Percentiles rank a stretch among this genome's conserved stretches.
Conservation (phyloP, 805 yeast genomes). For the Candida anglica region DNA sequence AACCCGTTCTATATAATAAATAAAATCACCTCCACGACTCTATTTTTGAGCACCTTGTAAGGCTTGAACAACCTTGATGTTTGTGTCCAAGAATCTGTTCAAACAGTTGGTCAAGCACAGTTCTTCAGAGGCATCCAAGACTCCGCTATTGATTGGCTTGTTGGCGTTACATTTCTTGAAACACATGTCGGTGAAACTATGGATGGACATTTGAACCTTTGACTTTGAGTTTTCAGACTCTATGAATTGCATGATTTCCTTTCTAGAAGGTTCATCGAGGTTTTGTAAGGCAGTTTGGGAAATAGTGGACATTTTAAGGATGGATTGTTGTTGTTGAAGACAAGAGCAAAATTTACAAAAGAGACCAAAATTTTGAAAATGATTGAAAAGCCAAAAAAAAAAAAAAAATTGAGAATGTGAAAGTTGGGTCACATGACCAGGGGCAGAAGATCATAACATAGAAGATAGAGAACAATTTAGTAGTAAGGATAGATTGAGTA, state of each 20-base stretch:
- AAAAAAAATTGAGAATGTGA: no score
- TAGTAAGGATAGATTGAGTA: no score
- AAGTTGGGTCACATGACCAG: no score
- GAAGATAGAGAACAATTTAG: no score
- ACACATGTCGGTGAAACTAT: conserved; percentile 85
- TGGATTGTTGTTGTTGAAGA: no score
- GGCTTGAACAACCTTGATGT: conserved; percentile 72
- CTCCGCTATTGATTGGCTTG: conserved; percentile 40
- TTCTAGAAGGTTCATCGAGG: conserved; percentile 64
- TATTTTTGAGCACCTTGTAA: conserved; percentile 32
- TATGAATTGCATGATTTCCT: conserved; percentile 70
- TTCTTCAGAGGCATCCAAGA: conserved; percentile 58
- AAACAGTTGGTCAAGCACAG: conserved; percentile 77
- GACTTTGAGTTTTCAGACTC: conserved; percentile 84
- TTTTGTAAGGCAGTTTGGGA: conserved; percentile 32
- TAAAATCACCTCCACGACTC: no score
- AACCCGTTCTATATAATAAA: no score
- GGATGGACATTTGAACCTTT: conserved; percentile 82
- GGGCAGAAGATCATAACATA: no score
- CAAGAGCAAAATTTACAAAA: neutral
- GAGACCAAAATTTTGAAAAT: no score
- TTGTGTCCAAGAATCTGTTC: conserved; percentile 82
- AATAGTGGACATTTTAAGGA: conserved; percentile 28
- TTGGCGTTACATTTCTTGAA: conserved; percentile 76
- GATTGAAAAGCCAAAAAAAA: no score